Evolutionary conservation across 2,329 filamentous ascomycete species (phyloP), one percentile per base, ranked within the genome.

Genomic region (Nemania sp.): DNA sequence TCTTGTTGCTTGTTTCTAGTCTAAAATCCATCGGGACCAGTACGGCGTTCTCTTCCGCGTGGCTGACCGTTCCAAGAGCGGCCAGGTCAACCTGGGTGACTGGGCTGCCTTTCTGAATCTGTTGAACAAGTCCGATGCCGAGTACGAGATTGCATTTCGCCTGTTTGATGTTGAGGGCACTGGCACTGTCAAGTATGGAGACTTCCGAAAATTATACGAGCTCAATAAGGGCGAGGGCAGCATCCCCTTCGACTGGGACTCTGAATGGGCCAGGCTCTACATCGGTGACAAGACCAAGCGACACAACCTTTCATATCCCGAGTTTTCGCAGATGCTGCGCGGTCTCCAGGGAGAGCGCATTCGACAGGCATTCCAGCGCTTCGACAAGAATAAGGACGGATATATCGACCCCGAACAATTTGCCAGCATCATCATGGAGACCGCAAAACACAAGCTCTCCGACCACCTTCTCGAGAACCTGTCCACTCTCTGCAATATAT

Each of bases 121-220:
- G 65, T 87, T 99, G 60, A 83, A 84, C 68, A 98, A 97, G 79
- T 90, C 95, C 64, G 95, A 98, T 73, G 95, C 95, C 75, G 95
- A 99, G 80, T 99, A 99, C 79, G 93, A 98, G 77, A 97, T 99
- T 70, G 94, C 95, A 15, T 99, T 98, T 80, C 91, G 95, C 70
- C 85, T 99, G 57, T 99, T 99, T 78, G 94, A 98, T 73, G 84
- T 91, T 69, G 88, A 94, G 53, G 86, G 90, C 63, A 90, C 87
- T 18, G 95, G 95, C 63, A 85, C 85, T 50, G 92, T 99, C 72
- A 94, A 93, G 75, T 97, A 94, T 73, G 90, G 96, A 40, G 87
- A 92, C 70, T 93, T 99, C 78, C 87, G 91, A 73, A 84, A 87
- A 60, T 80, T 94, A 60, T 97, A 96, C 78, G 90, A 94, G 78